Conservation (phyloP, 805 yeast genomes). For the Kuraishia cidri region DNA sequence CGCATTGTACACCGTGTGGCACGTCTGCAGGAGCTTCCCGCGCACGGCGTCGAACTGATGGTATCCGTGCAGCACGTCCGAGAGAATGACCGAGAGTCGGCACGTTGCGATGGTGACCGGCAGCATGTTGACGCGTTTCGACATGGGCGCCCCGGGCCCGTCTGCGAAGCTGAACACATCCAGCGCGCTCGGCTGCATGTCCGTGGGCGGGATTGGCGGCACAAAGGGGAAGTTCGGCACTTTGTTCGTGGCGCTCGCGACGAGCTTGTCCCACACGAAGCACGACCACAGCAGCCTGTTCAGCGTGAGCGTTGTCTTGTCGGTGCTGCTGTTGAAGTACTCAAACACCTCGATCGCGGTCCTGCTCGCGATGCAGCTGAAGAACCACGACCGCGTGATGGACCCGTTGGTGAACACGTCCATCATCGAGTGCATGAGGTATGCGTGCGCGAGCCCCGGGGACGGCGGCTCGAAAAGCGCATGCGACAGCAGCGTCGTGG, state of each 20-base stretch:
- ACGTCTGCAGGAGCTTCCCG: slow-evolving; percentile 2
- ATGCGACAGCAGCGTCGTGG: background rate
- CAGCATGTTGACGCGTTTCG: slow-evolving; percentile 4
- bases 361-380: slow-evolving; percentile 1
- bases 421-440: slow-evolving; percentile 1
- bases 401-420: background rate
- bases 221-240: slow-evolving; percentile 4
- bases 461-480: background rate
- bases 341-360: background rate
- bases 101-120: slow-evolving; percentile 7
- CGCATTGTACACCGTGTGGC: background rate
- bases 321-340: background rate
- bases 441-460: background rate
- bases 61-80: slow-evolving; percentile 4
- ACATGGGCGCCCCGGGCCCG: background rate
- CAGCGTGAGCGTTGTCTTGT: background rate
- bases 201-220: slow-evolving; percentile 6
- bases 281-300: slow-evolving; percentile 7
- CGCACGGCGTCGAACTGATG: slow-evolving; percentile 5
- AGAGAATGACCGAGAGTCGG: slow-evolving; percentile 4
- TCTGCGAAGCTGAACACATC: slow-evolving; percentile 4
- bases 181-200: slow-evolving; percentile 4
- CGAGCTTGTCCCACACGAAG: slow-evolving; percentile 8
- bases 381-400: background rate
- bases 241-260: slow-evolving; percentile 4